These are phyloP conservation scores for Verruconis gallopava DNA, from an alignment of 2,329 filamentous ascomycete species.

Conservation along the genomic window DNA sequence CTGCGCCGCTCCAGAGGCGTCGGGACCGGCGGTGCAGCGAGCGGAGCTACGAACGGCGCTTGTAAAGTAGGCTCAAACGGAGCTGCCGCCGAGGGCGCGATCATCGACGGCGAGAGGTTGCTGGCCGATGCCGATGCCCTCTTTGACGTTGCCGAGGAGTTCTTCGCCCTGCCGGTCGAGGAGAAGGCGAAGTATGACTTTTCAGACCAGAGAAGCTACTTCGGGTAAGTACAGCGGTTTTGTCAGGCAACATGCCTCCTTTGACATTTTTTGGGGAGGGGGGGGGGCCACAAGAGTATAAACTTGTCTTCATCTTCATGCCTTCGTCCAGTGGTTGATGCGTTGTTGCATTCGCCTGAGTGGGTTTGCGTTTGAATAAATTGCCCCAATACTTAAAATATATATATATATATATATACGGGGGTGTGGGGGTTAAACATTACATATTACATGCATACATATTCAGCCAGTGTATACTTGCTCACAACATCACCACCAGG, in stretches of 20 bases:
- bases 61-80: background rate
- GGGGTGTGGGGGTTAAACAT: too few species aligned
- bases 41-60: background rate
- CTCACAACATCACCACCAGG: background rate
- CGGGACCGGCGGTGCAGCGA: slow-evolving; percentile 11
- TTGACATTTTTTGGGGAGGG: too few species aligned
- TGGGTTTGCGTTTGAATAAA: too few species aligned
- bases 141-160: slow-evolving; percentile 31
- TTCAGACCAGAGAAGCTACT: slow-evolving; percentile 36
- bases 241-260: background rate
- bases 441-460: too few species aligned
- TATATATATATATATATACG: too few species aligned
- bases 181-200: slow-evolving; percentile 46
- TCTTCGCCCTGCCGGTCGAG: slow-evolving; percentile 36
- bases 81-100: background rate
- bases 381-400: too few species aligned
- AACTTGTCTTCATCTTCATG: too few species aligned
- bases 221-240: slow-evolving; percentile 35
- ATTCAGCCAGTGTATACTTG: too few species aligned
- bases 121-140: slow-evolving; percentile 32
- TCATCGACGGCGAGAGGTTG: slow-evolving; percentile 26
- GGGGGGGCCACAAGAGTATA: too few species aligned
- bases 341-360: too few species aligned
- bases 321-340: too few species aligned
- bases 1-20: slow-evolving; percentile 18